Base-by-base conservation (phyloP, 2,329 filamentous ascomycete species). In the Pyrenochaeta sp. region DNA sequence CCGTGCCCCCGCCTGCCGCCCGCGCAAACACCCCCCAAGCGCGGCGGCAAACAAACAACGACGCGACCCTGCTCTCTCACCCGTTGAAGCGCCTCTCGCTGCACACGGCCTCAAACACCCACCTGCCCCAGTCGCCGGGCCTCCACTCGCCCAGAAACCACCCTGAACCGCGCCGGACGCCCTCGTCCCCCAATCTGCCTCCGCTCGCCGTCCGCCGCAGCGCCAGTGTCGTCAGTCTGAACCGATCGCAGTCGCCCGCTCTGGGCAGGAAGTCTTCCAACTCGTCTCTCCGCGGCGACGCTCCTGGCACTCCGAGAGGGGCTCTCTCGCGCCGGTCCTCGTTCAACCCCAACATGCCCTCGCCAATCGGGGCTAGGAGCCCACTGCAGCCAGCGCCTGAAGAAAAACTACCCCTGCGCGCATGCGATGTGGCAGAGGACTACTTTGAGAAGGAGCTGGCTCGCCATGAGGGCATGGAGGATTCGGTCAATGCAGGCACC, bases 361-460 rank as follows among this genome's bases (percentile, higher is more conserved):
- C 70, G 14, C 67, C 67, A n/a, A 64, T 72, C 47, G 59, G 63
- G 38, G 60, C 68, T 10, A 74, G 70, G 51, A 73, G 73, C 38
- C 70, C 72, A 27, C 66, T 75, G 34, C 60, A 67, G 9, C 62
- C 68, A 13, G 65, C 64, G 35, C 62, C 65, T 35, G 69, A 70
- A 20, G 66, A 71, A 48, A 72, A 72, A 43, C 72, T 68, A 6
- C 68, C 69, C 10, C 57, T 74, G 26, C 83, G 81, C 8, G 77
- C 82, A 18, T 76, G 75, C 35, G 78, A 81, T 18, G 73, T 93
- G 29, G 89, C 89, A 3, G 81, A 78, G 34, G 79, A 83, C 7
- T 84, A 88, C 68, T 89, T 96, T 63, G 76, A 78, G 49, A 82
- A 80, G 48, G 90, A 96, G 66, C 71, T 95, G 21, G 60, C 82